Percentiles rank a stretch among this genome's conserved stretches.
phyloP scores from a whole-genome alignment of 2,329 filamentous ascomycete species.

The Lizonia empirigonia region DNA sequence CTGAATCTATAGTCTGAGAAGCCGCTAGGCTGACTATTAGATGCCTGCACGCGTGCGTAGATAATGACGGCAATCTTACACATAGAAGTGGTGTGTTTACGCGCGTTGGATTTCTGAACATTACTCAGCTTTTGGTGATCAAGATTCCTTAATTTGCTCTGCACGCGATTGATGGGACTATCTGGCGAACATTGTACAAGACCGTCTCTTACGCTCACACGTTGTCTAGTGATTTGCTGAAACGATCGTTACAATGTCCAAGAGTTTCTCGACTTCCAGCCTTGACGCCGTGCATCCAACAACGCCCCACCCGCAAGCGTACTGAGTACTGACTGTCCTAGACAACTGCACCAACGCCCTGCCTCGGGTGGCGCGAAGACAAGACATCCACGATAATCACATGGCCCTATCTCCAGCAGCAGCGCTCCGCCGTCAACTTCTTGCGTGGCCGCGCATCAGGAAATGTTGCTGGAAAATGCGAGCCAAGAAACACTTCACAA shows the following conservation, averaged over 20 bases:
- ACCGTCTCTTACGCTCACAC: too few relatives aligned
- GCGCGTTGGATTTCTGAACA: not conserved
- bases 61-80: conserved; percentile 1
- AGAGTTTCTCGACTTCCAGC: too few relatives aligned
- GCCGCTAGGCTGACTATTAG: not conserved
- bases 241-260: too few relatives aligned
- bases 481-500: not conserved
- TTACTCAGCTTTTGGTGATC: not conserved
- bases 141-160: not conserved
- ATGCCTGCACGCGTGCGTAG: not conserved
- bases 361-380: conserved; percentile 6
- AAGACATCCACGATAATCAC: not conserved
- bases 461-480: not conserved
- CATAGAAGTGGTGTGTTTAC: not conserved
- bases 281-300: not conserved
- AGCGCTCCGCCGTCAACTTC: not conserved
- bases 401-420: not conserved
- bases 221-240: too few relatives aligned
- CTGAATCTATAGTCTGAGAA: not conserved
- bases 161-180: not conserved
- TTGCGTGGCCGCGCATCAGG: not conserved
- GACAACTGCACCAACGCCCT: not conserved
- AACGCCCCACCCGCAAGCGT: conserved; percentile 7
- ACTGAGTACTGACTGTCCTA: not conserved
- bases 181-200: too few relatives aligned